Evolutionary conservation across 2,329 filamentous ascomycete genomes (phyloP), one percentile per base, ranked within the genome.

Genomic region (Trichoderma simmonsii): DNA sequence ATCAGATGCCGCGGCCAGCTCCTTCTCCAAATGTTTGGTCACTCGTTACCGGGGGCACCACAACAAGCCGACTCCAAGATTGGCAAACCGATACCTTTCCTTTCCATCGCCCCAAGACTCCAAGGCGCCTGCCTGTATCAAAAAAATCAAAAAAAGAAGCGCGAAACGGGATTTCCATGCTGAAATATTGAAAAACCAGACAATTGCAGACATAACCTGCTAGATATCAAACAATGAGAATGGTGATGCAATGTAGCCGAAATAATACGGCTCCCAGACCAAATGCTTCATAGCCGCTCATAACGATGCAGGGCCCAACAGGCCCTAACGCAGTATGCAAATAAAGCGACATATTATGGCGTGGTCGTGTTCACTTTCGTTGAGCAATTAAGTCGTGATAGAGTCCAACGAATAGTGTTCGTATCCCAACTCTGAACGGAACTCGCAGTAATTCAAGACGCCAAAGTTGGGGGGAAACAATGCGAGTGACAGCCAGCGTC

Each of bases 71-170:
- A 81, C 80, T 81, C 80, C 80, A 78, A 77, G 78, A 68, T 76
- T 75, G 76, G 76, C 77, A 79, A 80, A 80, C 79, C 81, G 78
- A 79, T 68, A 75, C 77, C 79, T 71, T 76, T 74, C 76, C 73
- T 28, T 77, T 77, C 78, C 78, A 79, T 78, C 78, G 77, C 80
- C 80, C 80, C 76, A 74, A 76, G 77, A 83, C 82, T 82, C 82
- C 82, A 76, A 82, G 28, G 81, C 82, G 82, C 82, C 82, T 74
- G 82, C 82, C 82, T 74, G 81, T 78, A 77, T 80, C 77, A 43
- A 80, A 78, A 71, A 69, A n/a, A 60, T 81, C 81, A 21, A 82
- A 78, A 59, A 70, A 62, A 36, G 81, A 79, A 26, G 78, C 77
- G 76, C 79, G 78, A 75, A 79, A 77, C 77, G 80, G 73, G 70